Evolutionary conservation across 2,329 filamentous ascomycete genomes (phyloP), one percentile per base, ranked within the genome.

Genomic region (Microsporum ferrugineum): DNA sequence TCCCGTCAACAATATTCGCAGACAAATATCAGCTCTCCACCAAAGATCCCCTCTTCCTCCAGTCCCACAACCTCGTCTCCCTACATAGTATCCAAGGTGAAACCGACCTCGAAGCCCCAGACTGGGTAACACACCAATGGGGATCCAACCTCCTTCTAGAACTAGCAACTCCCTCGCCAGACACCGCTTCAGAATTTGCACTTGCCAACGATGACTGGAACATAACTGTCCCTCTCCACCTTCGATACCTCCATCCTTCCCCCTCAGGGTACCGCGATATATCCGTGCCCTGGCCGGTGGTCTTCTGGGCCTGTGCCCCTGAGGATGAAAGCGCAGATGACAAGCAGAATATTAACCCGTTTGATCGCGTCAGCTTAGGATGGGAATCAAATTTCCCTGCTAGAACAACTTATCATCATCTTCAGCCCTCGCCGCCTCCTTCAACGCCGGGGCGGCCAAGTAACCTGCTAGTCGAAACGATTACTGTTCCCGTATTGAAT

Each of bases 71-170:
- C 69, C 80, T 96, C 23, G 78, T 80, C 1, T 78, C 82, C 1
- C 76, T 95, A 45, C 84, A 81, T 51, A 84, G 87, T 65, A 81
- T 89, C 12, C 85, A 84, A 31, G 82, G 88, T 10, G 88, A 89
- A 23, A 88, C 91, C 5, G 91, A 97, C 66, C 85, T 97, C 59
- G 92, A 97, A 76, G 91, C 90, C 0, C 92, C 92, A 1, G 87
- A 87, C 67, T 97, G 95, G 78, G 84, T 86, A 1, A 81, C 90
- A 34, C 70, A 80, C 5, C 73, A 79, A 36, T 96, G 92, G 92
- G 92, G 92, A 3, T 91, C 88, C 0, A 84, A 82, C 14, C 79
- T 90, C 14, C 79, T 96, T 3, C 75, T 96, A 23, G 86, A 94
- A 70, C 80, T 97, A 43, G 82, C 83, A 0, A 78, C 80, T 0